Conservation (phyloP, 2,329 filamentous ascomycete species). For the Pseudohalonectria lignicola region DNA sequence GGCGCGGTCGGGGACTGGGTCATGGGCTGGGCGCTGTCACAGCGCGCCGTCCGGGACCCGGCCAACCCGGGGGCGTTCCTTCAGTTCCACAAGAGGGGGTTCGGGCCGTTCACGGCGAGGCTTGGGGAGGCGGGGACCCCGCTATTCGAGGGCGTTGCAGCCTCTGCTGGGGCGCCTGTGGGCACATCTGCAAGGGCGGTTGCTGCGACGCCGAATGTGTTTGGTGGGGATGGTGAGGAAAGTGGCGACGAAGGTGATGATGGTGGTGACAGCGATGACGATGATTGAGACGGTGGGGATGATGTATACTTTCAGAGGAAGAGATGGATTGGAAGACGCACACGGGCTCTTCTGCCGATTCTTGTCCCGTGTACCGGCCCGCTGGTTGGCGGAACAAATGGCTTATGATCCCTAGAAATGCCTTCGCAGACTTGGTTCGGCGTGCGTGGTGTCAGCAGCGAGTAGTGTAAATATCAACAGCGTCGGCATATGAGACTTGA, state of each 20-base stretch:
- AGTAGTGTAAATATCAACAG: no score
- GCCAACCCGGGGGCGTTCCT: constrained; percentile 12
- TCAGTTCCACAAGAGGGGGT: constrained; percentile 19
- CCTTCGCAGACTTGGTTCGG: no score
- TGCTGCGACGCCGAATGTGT: constrained; percentile 7
- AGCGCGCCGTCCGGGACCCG: constrained; percentile 11
- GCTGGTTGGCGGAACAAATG: no score
- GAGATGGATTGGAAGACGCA: no score
- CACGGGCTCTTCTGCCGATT: no score
- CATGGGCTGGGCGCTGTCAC: constrained; percentile 25
- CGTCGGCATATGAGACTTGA: no score
- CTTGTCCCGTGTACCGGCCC: no score
- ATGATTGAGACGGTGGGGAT: constrained; percentile 8
- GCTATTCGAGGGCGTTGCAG: constrained; percentile 25
- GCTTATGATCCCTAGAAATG: no score
- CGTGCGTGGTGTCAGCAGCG: no score
- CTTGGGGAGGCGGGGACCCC: constrained; percentile 19
- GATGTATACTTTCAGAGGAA: constrained; percentile 6
- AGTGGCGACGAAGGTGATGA: constrained; percentile 5
- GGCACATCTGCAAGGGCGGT: constrained; percentile 11
- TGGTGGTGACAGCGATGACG: constrained; percentile 14
- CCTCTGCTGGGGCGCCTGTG: constrained; percentile 21
- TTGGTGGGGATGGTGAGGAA: constrained; percentile 9
- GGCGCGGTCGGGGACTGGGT: constrained; percentile 13
- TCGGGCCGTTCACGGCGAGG: constrained; percentile 16